Base-by-base conservation (phyloP, 2,329 filamentous ascomycete species). In the Xylariaceae sp. region DNA sequence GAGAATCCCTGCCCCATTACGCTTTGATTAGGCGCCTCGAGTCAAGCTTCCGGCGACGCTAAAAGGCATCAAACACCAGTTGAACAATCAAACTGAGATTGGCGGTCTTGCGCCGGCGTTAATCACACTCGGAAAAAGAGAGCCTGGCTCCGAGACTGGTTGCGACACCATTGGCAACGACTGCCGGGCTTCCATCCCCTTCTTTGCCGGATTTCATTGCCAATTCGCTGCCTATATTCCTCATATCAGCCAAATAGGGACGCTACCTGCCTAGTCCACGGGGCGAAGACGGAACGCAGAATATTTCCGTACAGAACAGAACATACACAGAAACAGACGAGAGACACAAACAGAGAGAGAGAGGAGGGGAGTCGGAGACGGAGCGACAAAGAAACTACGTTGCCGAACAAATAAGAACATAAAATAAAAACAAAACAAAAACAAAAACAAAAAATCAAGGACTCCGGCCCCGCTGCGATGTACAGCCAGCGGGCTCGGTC, bases 31-130 rank as follows among this genome's bases (percentile, higher is more conserved):
- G 26, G 26, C 26, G 5, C 26, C 8, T 51, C 45, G 22, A 43
- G 43, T 57, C 49, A 53, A 30, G 39, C 42, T 30, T 54, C 26
- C 8, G 26, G 26, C 26, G 26, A 26, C 26, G 26, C 26, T 26
- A 26, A 26, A 26, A n/a, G 43, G 37, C 29, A 42, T 34, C 30
- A 42, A 18, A 49, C 45, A 54, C 48, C 43, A 19, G 46, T 43
- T 15, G 43, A 49, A 41, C 42, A 49, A 13, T 47, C 49, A 45
- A 53, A 26, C 26, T 4, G 26, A 26, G 26, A n/a, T n/a, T 8
- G 26, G 26, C 26, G 5, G 8, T 26, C 26, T 26, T 8, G 26
- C 26, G 26, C 8, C 26, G 8, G 4, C 26, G 4, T 26, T 26
- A 26, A 26, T 26, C 26, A 8, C 5, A 8, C 26, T 5, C 26